Evolutionary conservation across 2,329 filamentous ascomycete genomes (phyloP).

Genomic region (Davidsoniella virescens): DNA sequence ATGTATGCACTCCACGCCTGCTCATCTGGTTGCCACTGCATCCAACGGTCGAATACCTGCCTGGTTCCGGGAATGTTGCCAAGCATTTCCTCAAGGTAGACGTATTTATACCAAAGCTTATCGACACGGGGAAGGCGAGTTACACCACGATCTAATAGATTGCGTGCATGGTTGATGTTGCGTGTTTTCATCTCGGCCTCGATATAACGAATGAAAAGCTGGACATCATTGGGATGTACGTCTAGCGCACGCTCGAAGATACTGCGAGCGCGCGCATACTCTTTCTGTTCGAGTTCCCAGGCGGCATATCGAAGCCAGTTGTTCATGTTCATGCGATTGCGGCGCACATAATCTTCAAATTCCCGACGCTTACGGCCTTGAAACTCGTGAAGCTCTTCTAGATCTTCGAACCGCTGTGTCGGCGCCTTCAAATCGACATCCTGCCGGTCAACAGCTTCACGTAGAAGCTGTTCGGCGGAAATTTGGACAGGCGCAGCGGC

Average conservation of each 20-base stretch:
- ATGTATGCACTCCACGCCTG: slow-evolving; percentile 92
- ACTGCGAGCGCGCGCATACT: slow-evolving; percentile 77
- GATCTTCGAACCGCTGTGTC: slow-evolving; percentile 84
- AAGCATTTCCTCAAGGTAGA: slow-evolving; percentile 96
- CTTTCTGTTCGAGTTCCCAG: slow-evolving; percentile 97
- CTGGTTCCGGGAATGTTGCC: slow-evolving; percentile 84
- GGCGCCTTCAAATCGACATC: slow-evolving; percentile 77
- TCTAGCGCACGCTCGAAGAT: slow-evolving; percentile 93
- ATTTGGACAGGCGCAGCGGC: slow-evolving; percentile 80
- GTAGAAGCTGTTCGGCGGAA: slow-evolving; percentile 88
- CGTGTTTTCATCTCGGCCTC: slow-evolving; percentile 86
- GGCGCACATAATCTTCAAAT: slow-evolving; percentile 93
- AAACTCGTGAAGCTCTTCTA: slow-evolving; percentile 95
- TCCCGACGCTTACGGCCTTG: slow-evolving; percentile 92
- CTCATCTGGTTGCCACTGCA: slow-evolving; percentile 96
- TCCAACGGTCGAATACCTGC: slow-evolving; percentile 94
- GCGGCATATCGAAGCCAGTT: slow-evolving; percentile 98
- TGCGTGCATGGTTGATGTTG: slow-evolving; percentile 93
- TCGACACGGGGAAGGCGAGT: slow-evolving; percentile 80
- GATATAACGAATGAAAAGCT: slow-evolving; percentile 82
- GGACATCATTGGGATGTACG: slow-evolving; percentile 72
- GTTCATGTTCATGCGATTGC: slow-evolving; percentile 90
- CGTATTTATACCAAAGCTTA: slow-evolving; percentile 98
- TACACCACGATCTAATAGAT: slow-evolving; percentile 86
- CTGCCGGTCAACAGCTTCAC: slow-evolving; percentile 92